Percentiles rank a stretch among this genome's conserved stretches.
phyloP scores from a whole-genome alignment of 257 asterid species.

The Rehmannia glutinosa region DNA sequence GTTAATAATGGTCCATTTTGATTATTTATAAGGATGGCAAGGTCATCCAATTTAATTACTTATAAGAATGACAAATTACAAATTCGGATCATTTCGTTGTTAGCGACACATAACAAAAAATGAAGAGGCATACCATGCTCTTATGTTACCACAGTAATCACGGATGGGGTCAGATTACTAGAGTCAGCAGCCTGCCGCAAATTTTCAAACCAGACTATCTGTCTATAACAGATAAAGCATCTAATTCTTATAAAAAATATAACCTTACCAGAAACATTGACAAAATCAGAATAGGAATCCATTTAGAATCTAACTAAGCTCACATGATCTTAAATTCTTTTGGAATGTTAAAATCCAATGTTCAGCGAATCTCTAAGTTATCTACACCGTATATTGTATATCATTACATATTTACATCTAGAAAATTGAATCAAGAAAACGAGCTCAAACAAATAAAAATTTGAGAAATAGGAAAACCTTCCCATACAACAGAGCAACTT shows the following conservation, averaged over 20 bases:
- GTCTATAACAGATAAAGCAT: no score
- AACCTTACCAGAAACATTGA: not conserved
- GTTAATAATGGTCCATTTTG: not conserved
- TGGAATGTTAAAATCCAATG: not conserved
- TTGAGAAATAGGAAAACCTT: not conserved
- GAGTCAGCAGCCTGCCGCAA: constrained; percentile 4
- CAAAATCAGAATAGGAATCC: not conserved
- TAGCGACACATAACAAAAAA: not conserved
- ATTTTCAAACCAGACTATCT: not conserved
- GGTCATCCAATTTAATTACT: not conserved
- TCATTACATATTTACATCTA: no score
- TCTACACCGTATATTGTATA: no score
- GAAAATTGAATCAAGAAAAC: not conserved
- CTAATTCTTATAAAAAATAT: not conserved
- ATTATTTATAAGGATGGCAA: not conserved
- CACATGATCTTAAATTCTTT: not conserved
- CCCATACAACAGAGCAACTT: not conserved
- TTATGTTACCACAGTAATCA: not conserved
- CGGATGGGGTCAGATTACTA: not conserved
- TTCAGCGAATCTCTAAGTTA: not conserved
- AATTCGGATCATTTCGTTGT: not conserved
- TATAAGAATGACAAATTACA: not conserved
- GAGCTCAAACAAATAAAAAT: not conserved
- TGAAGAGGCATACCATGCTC: not conserved
- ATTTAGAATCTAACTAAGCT: not conserved